Base-by-base conservation (phyloP, 371 early-diverging fungal species). In the Lichtheimia ramosa region DNA sequence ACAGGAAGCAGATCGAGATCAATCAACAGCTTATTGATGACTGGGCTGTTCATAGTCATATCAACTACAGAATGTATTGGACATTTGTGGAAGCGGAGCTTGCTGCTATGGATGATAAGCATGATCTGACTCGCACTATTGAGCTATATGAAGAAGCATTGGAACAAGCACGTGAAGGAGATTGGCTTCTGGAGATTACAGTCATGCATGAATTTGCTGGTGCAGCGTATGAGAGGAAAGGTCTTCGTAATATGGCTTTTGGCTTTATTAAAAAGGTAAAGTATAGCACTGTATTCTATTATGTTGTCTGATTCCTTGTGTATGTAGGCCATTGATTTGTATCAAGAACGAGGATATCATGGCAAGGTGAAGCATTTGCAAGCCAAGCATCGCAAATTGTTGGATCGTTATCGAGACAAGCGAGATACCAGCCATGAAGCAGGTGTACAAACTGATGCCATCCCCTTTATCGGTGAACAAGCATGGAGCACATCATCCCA, bases 401-500 rank as follows among this genome's bases (percentile, higher is more conserved):
- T 79, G 49, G 57, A 53, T 6, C 57, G 59, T 2, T 65, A 61
- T 56, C 66, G 67, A 23, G 75, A 79, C 43, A 64, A 66, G 16
- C 62, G 65, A 15, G 53, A 61, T 10, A 74, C 66, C n/a, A 54
- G 62, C 1, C 61, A 64, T 25, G 73, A 76, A 13, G 54, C 54
- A 1, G 76, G 74, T 39, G 49, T 71, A 18, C 79, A 79, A 48
- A 79, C 79, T 0, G 79, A 79, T 54, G 65, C 71, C 0, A 65
- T 70, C 40, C 74, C 76, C 1, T 71, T 64, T 51, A 42, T 71
- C 51, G 70, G 64, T 25, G 68, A 64, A 28, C 70, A 73, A 41
- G 56, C 42, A 14, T 74, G 75, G 75, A 70, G 69, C 20, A 66
- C 69, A 0, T 71, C 69, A 2, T 73, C 76, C 3, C 25, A 69